A percentile compares a stretch with the other conserved stretches of the same genome.
Evolutionary conservation across 768 basidiomycete genomes (phyloP).

Genomic region (Phanerodontia chrysosporium): DNA sequence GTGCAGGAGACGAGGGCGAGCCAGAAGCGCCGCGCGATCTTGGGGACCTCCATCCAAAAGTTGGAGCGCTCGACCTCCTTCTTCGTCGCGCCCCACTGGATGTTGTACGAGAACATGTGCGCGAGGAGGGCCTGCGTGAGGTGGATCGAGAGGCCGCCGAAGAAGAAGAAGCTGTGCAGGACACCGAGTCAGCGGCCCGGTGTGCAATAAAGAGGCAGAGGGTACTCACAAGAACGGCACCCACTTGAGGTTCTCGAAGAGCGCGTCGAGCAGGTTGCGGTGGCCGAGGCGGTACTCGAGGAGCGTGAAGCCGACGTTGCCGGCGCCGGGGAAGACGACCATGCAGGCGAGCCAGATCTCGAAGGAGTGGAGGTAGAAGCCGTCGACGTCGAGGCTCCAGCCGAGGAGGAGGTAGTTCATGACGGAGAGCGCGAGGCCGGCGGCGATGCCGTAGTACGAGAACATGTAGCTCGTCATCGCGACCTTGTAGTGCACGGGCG

Average conservation of each 20-base stretch:
- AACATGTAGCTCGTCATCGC: conserved; percentile 67
- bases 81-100: conserved; percentile 55
- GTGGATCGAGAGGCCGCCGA: conserved; percentile 52
- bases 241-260: conserved; percentile 59
- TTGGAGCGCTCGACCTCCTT: conserved; percentile 88
- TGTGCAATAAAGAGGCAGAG: neutral
- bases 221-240: conserved; percentile 69
- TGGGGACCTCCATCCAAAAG: conserved; percentile 87
- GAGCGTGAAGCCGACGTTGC: conserved; percentile 64
- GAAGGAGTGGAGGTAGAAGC: conserved; percentile 67
- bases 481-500: conserved; percentile 81
- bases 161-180: conserved; percentile 44
- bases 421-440: conserved; percentile 54
- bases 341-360: conserved; percentile 74
- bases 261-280: conserved; percentile 44
- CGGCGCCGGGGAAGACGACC: conserved; percentile 63
- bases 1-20: conserved; percentile 53
- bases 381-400: conserved; percentile 55
- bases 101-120: conserved; percentile 56
- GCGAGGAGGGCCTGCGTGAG: conserved; percentile 49
- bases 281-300: conserved; percentile 66
- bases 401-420: conserved; percentile 69
- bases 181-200: neutral
- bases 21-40: conserved; percentile 78
- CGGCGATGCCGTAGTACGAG: conserved; percentile 60